These are phyloP conservation scores for Kodamaea sp. DNA, from an alignment of 1,139 yeast species.

Conservation along the genomic window DNA sequence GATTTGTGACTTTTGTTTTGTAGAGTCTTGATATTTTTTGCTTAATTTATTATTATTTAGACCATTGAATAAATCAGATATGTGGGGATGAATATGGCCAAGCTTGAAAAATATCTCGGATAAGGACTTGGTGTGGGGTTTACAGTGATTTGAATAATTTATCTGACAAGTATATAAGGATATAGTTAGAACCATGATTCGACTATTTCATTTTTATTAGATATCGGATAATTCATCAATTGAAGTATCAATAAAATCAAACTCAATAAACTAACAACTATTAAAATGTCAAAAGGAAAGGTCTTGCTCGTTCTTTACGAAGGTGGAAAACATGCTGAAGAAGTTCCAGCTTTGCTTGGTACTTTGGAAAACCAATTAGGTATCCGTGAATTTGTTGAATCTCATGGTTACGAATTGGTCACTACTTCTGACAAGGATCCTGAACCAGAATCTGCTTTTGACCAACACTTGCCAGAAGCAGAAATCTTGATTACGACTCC, in stretches of 20 bases:
- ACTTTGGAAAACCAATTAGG: slow-evolving; percentile 77
- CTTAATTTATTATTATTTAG: no score
- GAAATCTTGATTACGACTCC: slow-evolving; percentile 81
- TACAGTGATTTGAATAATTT: neutral
- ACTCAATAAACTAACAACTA: neutral
- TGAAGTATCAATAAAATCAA: neutral
- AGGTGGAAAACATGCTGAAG: slow-evolving; percentile 55
- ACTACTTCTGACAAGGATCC: slow-evolving; percentile 72
- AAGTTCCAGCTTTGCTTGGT: slow-evolving; percentile 62
- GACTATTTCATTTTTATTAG: no score
- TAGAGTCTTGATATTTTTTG: no score
- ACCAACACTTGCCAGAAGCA: slow-evolving; percentile 63
- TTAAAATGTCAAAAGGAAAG: slow-evolving; percentile 29
- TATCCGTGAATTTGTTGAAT: slow-evolving; percentile 59
- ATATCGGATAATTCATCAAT: neutral
- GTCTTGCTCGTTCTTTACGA: slow-evolving; percentile 55
- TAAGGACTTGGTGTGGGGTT: neutral
- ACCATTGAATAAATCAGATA: no score
- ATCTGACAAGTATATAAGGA: neutral
- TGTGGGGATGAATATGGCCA: no score
- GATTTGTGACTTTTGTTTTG: no score
- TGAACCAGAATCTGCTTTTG: slow-evolving; percentile 51
- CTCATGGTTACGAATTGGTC: slow-evolving; percentile 63
- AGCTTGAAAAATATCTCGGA: neutral
- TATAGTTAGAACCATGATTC: no score